Conservation (phyloP, 257 asterid species). For the Solanum neorickii region DNA sequence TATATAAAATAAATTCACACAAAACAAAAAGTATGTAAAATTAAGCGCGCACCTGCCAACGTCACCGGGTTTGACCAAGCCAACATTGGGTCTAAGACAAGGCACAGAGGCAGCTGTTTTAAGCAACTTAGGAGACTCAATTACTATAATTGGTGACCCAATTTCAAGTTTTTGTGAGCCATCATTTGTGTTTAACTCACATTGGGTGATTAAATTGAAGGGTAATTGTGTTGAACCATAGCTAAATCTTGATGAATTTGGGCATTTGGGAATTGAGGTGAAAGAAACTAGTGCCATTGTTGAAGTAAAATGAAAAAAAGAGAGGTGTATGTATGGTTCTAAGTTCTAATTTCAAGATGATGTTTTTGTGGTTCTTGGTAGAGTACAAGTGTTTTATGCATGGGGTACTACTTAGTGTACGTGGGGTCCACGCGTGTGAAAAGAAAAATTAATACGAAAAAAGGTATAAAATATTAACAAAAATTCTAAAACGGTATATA, state of each 20-base stretch:
- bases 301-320: too few relatives aligned
- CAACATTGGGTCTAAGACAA: slow-evolving; percentile 60
- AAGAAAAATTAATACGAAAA: neutral
- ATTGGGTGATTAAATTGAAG: slow-evolving; percentile 8
- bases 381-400: neutral
- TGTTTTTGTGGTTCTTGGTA: slow-evolving; percentile 7
- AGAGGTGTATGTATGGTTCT: neutral
- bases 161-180: slow-evolving; percentile 27
- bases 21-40: too few relatives aligned
- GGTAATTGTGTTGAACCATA: neutral
- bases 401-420: neutral
- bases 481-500: too few relatives aligned
- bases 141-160: slow-evolving; percentile 65
- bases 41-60: slow-evolving; percentile 50
- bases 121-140: slow-evolving; percentile 55
- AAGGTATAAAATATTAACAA: too few relatives aligned
- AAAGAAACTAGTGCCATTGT: slow-evolving; percentile 18
- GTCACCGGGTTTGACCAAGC: slow-evolving; percentile 71
- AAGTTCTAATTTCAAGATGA: neutral
- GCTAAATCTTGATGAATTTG: slow-evolving; percentile 1
- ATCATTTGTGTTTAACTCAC: slow-evolving; percentile 12
- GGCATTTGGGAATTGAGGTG: slow-evolving; percentile 12
- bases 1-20: neutral
- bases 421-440: neutral
- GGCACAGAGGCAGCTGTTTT: slow-evolving; percentile 87